Percentiles rank a stretch among this genome's conserved stretches.
Evolutionary conservation across 2,329 filamentous ascomycete species (phyloP).

Genomic region (Penicillium sp.): DNA sequence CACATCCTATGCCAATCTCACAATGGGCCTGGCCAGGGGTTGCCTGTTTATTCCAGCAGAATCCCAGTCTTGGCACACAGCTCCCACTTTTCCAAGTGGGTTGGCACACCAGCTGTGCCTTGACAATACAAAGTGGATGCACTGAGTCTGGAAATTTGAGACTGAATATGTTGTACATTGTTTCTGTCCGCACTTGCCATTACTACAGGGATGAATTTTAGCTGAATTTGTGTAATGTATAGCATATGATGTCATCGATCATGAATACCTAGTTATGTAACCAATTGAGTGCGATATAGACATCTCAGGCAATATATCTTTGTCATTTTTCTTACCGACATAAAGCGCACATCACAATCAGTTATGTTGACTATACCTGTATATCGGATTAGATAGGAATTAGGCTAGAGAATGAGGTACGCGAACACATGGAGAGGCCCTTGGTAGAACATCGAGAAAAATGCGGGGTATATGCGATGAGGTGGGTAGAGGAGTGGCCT

Average conservation of each 20-base stretch:
- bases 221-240: background rate
- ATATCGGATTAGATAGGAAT: background rate
- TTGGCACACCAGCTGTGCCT: background rate
- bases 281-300: no score
- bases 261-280: background rate
- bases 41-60: background rate
- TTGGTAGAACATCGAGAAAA: background rate
- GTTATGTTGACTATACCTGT: background rate
- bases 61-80: background rate
- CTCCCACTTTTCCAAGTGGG: background rate
- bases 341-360: background rate
- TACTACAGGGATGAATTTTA: background rate
- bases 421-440: background rate
- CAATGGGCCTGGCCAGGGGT: background rate
- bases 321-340: background rate
- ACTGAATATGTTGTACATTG: no score
- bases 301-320: background rate
- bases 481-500: background rate
- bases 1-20: conserved; percentile 3
- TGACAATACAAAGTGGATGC: background rate
- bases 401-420: background rate
- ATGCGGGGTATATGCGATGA: background rate
- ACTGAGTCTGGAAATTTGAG: no score
- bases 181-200: no score
- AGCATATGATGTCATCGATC: background rate